Percentiles rank a stretch among this genome's conserved stretches.
phyloP scores from a whole-genome alignment of 805 yeast species.

The Sungouiozyma intestinalis region DNA sequence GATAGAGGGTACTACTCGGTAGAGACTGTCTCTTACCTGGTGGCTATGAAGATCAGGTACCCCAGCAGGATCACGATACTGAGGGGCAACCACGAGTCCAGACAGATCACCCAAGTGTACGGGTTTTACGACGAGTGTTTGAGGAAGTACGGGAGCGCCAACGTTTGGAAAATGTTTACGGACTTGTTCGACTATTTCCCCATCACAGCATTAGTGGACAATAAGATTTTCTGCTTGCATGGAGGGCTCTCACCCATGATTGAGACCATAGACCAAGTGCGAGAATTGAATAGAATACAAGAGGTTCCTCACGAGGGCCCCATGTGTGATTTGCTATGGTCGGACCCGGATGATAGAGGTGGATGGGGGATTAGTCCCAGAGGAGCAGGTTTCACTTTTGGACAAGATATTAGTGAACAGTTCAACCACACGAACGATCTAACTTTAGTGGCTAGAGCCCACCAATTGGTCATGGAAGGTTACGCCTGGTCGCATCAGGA shows the following conservation, averaged over 20 bases:
- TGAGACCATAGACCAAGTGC: constrained; percentile 84
- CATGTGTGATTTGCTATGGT: constrained; percentile 94
- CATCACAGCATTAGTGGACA: constrained; percentile 84
- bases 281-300: constrained; percentile 83
- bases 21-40: constrained; percentile 80
- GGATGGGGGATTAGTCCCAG: constrained; percentile 98
- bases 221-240: constrained; percentile 82
- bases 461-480: constrained; percentile 97
- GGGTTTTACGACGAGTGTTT: constrained; percentile 94
- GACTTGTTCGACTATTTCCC: constrained; percentile 90
- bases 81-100: constrained; percentile 90
- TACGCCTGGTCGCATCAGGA: constrained; percentile 92
- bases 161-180: constrained; percentile 87
- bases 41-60: constrained; percentile 85
- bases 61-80: constrained; percentile 85
- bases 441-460: constrained; percentile 84
- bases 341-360: constrained; percentile 95
- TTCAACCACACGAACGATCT: constrained; percentile 86
- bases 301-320: constrained; percentile 98
- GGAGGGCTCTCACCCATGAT: constrained; percentile 95
- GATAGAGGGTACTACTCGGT: constrained; percentile 77
- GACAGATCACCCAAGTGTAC: constrained; percentile 93
- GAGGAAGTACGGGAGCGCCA: constrained; percentile 85
- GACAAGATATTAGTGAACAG: constrained; percentile 88
- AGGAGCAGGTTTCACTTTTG: constrained; percentile 98